Evolutionary conservation across 164 flowering plant genomes (phyloP).

Genomic region (Vitis rupestris): DNA sequence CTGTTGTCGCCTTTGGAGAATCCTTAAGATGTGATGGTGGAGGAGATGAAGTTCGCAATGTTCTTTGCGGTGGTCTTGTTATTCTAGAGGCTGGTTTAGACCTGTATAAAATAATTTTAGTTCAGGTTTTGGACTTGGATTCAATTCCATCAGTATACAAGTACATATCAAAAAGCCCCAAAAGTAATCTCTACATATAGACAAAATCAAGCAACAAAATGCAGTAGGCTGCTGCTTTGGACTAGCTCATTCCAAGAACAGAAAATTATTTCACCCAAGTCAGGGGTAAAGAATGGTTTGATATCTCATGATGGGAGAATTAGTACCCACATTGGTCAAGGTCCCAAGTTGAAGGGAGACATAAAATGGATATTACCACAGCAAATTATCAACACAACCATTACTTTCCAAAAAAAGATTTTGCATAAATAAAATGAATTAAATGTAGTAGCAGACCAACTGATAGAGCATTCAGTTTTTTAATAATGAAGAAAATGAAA

Average conservation of each 20-base stretch:
- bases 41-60: neutral
- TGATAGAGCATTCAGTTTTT: neutral
- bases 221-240: too few relatives aligned
- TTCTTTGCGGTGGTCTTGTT: conserved; percentile 6
- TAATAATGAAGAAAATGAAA: neutral
- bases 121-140: neutral
- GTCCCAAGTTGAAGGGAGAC: too few relatives aligned
- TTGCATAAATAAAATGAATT: neutral
- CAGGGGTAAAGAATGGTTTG: too few relatives aligned
- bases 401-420: neutral
- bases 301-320: too few relatives aligned
- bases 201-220: too few relatives aligned
- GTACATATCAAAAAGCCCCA: neutral
- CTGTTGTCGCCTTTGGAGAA: conserved; percentile 11
- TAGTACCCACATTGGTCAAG: too few relatives aligned
- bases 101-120: conserved; percentile 12
- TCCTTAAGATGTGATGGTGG: conserved; percentile 3
- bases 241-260: too few relatives aligned
- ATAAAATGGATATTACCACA: too few relatives aligned
- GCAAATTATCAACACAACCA: too few relatives aligned
- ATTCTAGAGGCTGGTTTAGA: conserved; percentile 4
- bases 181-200: neutral
- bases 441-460: neutral
- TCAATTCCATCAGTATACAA: neutral
- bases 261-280: too few relatives aligned